These are phyloP conservation scores for Dalbergia cultrata DNA, from an alignment of 306 rosid species.

Conservation along the genomic window DNA sequence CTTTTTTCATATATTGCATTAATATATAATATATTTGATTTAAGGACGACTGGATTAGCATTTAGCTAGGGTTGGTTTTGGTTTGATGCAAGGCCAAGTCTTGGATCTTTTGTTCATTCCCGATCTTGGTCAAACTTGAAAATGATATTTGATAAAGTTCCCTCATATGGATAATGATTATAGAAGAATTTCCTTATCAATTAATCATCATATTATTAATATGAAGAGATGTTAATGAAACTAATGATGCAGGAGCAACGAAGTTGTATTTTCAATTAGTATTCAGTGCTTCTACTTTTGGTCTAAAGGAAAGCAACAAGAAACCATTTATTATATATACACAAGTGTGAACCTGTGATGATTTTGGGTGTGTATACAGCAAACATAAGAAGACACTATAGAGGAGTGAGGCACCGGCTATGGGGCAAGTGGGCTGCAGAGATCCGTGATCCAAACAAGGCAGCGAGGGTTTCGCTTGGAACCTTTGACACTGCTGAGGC, in stretches of 20 bases:
- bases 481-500: constrained; percentile 77
- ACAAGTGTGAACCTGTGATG: not conserved
- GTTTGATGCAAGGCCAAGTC: not conserved
- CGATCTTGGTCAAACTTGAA: not conserved
- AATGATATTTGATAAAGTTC: no score
- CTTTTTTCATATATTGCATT: not conserved
- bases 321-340: no score
- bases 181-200: not conserved
- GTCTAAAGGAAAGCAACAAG: not conserved
- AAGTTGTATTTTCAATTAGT: not conserved
- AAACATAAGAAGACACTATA: constrained; percentile 58
- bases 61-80: constrained; percentile 31
- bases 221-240: not conserved
- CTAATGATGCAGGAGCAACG: not conserved
- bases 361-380: constrained; percentile 27
- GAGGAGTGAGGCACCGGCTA: constrained; percentile 83
- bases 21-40: not conserved
- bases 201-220: not conserved
- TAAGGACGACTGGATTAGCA: not conserved
- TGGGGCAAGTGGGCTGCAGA: constrained; percentile 91
- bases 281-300: not conserved
- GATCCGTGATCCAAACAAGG: constrained; percentile 80
- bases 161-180: not conserved
- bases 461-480: constrained; percentile 82
- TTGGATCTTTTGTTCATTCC: not conserved